Evolutionary conservation across 768 basidiomycete species (phyloP), one percentile per base, ranked within the genome.

Genomic region (Lyophyllum atratum): DNA sequence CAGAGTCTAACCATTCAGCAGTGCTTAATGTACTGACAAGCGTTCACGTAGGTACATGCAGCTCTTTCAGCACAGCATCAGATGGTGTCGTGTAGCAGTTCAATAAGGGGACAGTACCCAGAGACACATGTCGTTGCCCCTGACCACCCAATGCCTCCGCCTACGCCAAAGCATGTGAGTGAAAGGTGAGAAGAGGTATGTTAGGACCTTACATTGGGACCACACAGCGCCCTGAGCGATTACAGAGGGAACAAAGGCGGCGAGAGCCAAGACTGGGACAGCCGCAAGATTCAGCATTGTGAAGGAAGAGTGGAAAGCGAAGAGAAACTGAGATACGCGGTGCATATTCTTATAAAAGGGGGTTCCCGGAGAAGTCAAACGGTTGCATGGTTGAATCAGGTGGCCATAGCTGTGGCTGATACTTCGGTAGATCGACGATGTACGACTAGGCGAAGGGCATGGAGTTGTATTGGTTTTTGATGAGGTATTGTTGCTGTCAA

Each of bases 41-140:
- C 65, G 54, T 72, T 74, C 15, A 59, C 50, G 22, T 58, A 52
- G 3, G 61, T 66, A 58, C 70, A 75, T 4, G 60, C 51, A 21
- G 54, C 31, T 12, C 66, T 71, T 28, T 33, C 24, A 37, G 21
- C 9, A 8, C 34, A n/a, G n/a, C 22, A 15, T 46, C 15, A 42
- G 49, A 15, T 42, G 19, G 15, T 9, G 22, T 25, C 22, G 19
- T 24, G 15, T 4, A 15, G 24, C 2, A 10, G n/a, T 19, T 1
- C 22, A 25, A 40, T 7, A 39, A 14, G 19, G n/a, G 7, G 24
- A 43, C 53, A 1, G 1, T 61, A 79, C 75, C 77, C 75, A 25
- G 74, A 54, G 42, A 72, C 73, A 43, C 81, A 81, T 11, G 72
- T 71, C 6, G 76, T 78, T 19, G 70, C 24, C 45, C 80, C 79